phyloP scores from a whole-genome alignment of 768 basidiomycete genomes.

The Naganishia vishniacii region DNA sequence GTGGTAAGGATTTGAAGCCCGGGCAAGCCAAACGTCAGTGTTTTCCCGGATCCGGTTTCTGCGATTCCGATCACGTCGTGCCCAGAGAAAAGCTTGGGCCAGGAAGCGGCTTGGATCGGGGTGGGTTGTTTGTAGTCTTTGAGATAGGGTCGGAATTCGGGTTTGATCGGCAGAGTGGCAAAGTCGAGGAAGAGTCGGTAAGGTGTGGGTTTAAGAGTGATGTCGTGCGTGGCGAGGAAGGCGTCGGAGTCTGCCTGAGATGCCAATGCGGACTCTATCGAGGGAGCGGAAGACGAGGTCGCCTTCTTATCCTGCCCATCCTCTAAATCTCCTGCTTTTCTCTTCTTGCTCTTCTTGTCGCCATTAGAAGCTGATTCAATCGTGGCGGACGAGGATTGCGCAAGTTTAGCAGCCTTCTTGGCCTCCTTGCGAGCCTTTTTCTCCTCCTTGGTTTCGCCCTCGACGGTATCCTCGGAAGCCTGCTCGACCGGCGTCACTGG shows the following conservation, averaged over 20 bases:
- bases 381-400: conserved; percentile 28
- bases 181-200: conserved; percentile 70
- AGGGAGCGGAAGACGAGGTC: conserved; percentile 31
- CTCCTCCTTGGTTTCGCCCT: conserved; percentile 15
- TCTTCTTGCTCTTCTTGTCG: too few relatives aligned
- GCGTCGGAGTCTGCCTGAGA: conserved; percentile 50
- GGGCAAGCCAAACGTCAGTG: conserved; percentile 89
- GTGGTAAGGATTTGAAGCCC: conserved; percentile 62
- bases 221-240: conserved; percentile 66
- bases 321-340: too few relatives aligned
- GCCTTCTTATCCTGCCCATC: too few relatives aligned
- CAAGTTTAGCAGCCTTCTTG: conserved; percentile 8
- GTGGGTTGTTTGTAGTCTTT: conserved; percentile 76
- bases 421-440: conserved; percentile 28
- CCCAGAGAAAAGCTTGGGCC: conserved; percentile 74
- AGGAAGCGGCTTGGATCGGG: conserved; percentile 90
- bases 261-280: conserved; percentile 39
- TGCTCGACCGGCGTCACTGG: conserved; percentile 14
- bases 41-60: conserved; percentile 91
- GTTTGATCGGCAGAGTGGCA: conserved; percentile 63
- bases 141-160: conserved; percentile 61
- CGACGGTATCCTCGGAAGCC: conserved; percentile 1
- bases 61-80: conserved; percentile 84
- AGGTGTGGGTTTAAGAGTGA: conserved; percentile 60
- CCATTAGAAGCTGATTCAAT: too few relatives aligned